These are phyloP conservation scores for Osmozyma mogii DNA, from an alignment of 805 yeast species.

Conservation along the genomic window DNA sequence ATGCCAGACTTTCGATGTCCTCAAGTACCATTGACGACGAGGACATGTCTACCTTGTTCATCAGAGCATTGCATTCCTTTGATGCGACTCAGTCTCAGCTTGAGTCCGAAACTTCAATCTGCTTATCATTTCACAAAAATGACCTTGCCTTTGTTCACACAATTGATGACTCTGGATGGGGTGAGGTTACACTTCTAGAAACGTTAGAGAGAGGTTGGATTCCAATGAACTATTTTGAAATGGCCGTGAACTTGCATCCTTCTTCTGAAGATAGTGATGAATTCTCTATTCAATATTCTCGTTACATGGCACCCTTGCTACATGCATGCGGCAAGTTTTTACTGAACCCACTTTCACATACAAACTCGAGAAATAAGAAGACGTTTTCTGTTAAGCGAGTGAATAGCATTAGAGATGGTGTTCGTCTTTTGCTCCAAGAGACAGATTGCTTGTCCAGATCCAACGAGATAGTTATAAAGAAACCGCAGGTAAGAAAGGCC, in stretches of 20 bases:
- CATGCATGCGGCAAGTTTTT: conserved; percentile 61
- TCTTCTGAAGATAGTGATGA: conserved; percentile 26
- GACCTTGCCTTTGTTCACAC: conserved; percentile 74
- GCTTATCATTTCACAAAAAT: conserved; percentile 61
- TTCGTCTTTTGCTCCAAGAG: conserved; percentile 50
- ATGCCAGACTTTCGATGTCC: background rate
- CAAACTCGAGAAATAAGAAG: conserved; percentile 27
- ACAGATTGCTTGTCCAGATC: conserved; percentile 73
- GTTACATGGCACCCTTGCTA: conserved; percentile 49
- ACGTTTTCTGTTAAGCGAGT: conserved; percentile 52
- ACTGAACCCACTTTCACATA: conserved; percentile 52
- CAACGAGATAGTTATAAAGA: conserved; percentile 56
- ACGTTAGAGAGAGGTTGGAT: conserved; percentile 73
- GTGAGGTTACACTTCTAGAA: conserved; percentile 67
- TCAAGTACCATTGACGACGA: conserved; percentile 23
- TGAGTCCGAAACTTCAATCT: conserved; percentile 60
- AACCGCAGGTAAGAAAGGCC: conserved; percentile 52
- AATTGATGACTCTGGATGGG: conserved; percentile 81
- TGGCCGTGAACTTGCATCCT: conserved; percentile 25
- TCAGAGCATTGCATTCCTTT: conserved; percentile 52
- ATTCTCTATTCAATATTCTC: conserved; percentile 15
- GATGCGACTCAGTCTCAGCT: conserved; percentile 52
- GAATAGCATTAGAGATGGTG: conserved; percentile 68
- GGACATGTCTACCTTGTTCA: conserved; percentile 45
- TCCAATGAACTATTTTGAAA: conserved; percentile 70